Conservation (phyloP, 1,284 basidiomycete genomes). For the Trichosporon ovoides region DNA sequence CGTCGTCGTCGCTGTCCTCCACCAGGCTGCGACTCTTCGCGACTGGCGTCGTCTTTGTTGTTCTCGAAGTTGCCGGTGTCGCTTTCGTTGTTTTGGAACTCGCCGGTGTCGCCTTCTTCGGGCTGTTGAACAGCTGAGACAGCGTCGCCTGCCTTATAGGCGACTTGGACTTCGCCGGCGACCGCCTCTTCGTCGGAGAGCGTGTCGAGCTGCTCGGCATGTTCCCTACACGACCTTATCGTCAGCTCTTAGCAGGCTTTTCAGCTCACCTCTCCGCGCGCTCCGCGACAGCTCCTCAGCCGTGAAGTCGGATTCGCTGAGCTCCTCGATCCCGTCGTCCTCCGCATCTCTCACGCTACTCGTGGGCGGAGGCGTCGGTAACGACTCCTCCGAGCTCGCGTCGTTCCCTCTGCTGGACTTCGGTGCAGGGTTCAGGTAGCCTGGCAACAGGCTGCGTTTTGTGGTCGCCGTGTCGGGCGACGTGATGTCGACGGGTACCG, state of each 20-base stretch:
- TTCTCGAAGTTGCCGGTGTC: background rate
- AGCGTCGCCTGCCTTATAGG: background rate
- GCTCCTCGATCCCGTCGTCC: constrained; percentile 15
- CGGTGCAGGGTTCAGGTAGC: background rate
- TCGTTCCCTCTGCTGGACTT: background rate
- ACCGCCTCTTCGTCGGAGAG: background rate
- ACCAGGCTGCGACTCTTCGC: too few species aligned
- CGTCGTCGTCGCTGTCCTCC: background rate
- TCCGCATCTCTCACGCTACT: background rate
- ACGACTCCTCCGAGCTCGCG: background rate
- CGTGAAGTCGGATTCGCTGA: constrained; percentile 10
- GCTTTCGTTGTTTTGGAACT: too few species aligned
- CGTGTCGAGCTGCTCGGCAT: background rate
- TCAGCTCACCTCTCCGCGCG: background rate
- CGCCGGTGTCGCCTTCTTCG: too few species aligned
- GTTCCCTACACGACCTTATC: background rate
- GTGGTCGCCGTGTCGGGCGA: background rate
- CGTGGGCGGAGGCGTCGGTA: background rate
- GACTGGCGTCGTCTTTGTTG: background rate
- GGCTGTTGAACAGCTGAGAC: background rate
- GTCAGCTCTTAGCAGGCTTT: background rate
- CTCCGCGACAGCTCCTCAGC: constrained; percentile 7
- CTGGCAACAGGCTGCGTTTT: background rate
- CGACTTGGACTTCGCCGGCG: background rate
- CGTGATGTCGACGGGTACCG: background rate